These are phyloP conservation scores for Theobroma grandiflorum DNA, from an alignment of 441 rosid species.

Conservation along the genomic window DNA sequence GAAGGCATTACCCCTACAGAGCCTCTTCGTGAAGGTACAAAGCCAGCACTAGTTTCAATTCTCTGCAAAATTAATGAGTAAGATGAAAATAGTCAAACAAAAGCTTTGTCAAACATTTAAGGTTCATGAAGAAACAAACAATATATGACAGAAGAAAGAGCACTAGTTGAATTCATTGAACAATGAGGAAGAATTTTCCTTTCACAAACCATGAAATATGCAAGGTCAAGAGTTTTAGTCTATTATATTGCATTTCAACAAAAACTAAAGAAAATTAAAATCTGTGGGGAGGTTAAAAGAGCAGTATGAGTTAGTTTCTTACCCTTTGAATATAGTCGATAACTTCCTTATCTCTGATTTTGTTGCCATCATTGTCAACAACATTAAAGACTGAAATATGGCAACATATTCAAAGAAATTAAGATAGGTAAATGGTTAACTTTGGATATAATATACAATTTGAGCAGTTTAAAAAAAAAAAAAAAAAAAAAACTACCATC, in stretches of 20 bases:
- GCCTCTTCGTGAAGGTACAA: constrained; percentile 60
- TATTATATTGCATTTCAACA: constrained; percentile 1
- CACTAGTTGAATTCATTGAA: background rate
- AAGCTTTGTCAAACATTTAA: background rate
- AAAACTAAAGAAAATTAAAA: constrained; percentile 11
- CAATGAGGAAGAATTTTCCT: background rate
- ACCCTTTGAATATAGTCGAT: constrained; percentile 77
- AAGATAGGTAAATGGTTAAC: constrained; percentile 1
- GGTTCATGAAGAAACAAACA: background rate
- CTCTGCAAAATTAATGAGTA: constrained; percentile 56
- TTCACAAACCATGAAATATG: background rate
- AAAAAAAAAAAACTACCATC: constrained; percentile 58
- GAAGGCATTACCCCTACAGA: constrained; percentile 88
- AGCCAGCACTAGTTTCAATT: constrained; percentile 76
- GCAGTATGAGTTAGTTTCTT: constrained; percentile 25
- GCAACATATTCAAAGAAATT: constrained; percentile 12
- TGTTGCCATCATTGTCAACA: constrained; percentile 73
- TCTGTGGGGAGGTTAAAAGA: background rate
- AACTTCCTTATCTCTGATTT: constrained; percentile 76
- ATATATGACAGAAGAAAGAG: background rate
- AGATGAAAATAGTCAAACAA: constrained; percentile 20
- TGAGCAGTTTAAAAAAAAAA: background rate
- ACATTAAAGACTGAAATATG: constrained; percentile 77
- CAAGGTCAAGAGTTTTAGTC: background rate
- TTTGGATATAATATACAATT: background rate